These are phyloP conservation scores for Nitzschia palea DNA, from an alignment of 108 stramenopile genomes.

Conservation along the genomic window DNA sequence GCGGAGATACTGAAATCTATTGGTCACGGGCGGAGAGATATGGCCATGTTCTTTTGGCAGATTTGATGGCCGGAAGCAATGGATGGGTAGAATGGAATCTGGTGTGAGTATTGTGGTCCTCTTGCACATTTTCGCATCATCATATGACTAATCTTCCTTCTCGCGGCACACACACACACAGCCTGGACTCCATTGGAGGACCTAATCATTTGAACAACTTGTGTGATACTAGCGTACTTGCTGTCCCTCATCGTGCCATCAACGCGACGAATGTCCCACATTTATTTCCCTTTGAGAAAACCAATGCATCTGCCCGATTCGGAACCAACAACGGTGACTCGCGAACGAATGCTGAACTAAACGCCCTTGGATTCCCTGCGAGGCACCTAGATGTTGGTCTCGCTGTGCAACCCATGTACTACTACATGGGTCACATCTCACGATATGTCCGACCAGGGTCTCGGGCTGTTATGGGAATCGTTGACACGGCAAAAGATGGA, in stretches of 20 bases:
- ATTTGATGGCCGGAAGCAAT: constrained; percentile 87
- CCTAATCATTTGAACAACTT: constrained; percentile 92
- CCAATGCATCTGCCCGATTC: constrained; percentile 45
- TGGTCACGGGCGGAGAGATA: constrained; percentile 88
- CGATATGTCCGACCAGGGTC: constrained; percentile 82
- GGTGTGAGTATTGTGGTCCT: constrained; percentile 62
- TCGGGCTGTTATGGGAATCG: constrained; percentile 56
- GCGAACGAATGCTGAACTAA: constrained; percentile 75
- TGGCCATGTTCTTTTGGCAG: constrained; percentile 91
- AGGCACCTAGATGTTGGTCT: constrained; percentile 71
- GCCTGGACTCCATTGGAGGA: constrained; percentile 81
- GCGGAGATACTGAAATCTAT: constrained; percentile 70
- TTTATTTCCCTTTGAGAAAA: constrained; percentile 59
- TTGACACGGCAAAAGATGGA: constrained; percentile 42
- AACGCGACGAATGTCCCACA: constrained; percentile 36
- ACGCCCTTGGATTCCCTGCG: constrained; percentile 76
- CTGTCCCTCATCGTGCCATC: constrained; percentile 78
- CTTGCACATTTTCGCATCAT: too few species aligned
- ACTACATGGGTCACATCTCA: constrained; percentile 85
- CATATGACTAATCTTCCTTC: too few species aligned
- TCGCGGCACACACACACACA: too few species aligned
- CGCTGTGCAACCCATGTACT: constrained; percentile 86
- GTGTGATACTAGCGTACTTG: constrained; percentile 87
- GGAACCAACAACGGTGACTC: constrained; percentile 66
- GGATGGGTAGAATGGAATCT: constrained; percentile 95